Conservation (phyloP, 2,329 filamentous ascomycete genomes). For the Trichoderma hamatum region DNA sequence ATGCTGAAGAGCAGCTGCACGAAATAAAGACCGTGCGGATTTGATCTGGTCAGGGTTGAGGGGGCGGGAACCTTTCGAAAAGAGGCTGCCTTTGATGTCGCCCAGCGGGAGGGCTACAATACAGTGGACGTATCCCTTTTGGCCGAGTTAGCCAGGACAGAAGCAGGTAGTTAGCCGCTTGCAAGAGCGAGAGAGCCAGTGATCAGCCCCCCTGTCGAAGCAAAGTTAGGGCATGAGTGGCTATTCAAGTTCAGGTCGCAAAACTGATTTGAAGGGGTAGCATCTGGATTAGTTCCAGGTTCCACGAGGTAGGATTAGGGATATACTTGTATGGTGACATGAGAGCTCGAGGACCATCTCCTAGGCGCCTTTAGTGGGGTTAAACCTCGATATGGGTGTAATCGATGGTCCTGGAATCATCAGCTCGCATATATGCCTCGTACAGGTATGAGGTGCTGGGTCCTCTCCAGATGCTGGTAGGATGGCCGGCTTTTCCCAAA, state of each 20-base stretch:
- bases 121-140: conserved; percentile 24
- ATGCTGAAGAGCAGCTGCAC: conserved; percentile 11
- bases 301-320: conserved; percentile 29
- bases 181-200: conserved; percentile 32
- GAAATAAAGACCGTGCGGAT: conserved; percentile 13
- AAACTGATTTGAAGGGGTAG: conserved; percentile 28
- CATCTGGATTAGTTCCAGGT: conserved; percentile 28
- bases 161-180: conserved; percentile 28
- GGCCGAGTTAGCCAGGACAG: conserved; percentile 22
- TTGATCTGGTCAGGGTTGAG: conserved; percentile 15
- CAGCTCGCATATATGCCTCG: conserved; percentile 27
- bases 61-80: conserved; percentile 22
- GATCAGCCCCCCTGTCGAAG: conserved; percentile 23
- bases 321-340: conserved; percentile 30
- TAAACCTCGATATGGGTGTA: conserved; percentile 21
- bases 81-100: conserved; percentile 24
- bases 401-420: conserved; percentile 28
- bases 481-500: conserved; percentile 18
- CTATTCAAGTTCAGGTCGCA: conserved; percentile 26
- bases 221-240: conserved; percentile 27
- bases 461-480: conserved; percentile 24
- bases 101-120: conserved; percentile 12
- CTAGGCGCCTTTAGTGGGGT: conserved; percentile 24
- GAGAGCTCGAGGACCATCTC: conserved; percentile 12
- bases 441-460: conserved; percentile 25